Percentiles rank a stretch among this genome's conserved stretches.
Conservation (phyloP, 2,329 filamentous ascomycete genomes). For the Metarhizium sp. region DNA sequence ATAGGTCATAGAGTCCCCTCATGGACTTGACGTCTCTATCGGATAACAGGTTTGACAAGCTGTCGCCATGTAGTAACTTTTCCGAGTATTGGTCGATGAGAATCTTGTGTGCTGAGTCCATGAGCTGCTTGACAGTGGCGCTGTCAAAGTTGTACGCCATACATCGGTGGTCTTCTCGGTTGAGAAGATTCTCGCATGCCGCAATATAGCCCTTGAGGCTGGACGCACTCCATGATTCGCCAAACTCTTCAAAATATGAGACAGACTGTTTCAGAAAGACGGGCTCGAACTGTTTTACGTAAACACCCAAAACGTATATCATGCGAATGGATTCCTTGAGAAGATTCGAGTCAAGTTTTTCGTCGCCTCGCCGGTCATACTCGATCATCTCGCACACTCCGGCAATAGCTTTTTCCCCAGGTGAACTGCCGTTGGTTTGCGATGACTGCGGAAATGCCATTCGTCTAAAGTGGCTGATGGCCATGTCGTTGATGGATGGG, state of each 20-base stretch:
- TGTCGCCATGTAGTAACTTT: conserved; percentile 55
- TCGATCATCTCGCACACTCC: conserved; percentile 68
- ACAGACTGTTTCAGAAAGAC: conserved; percentile 59
- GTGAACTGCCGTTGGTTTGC: conserved; percentile 2
- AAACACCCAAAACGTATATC: conserved; percentile 77
- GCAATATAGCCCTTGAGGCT: conserved; percentile 68
- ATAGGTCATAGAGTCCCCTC: conserved; percentile 66
- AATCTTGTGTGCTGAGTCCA: conserved; percentile 62
- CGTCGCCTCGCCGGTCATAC: conserved; percentile 53
- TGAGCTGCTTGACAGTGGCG: conserved; percentile 69
- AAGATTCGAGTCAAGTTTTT: conserved; percentile 51
- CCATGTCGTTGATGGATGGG: conserved; percentile 71
- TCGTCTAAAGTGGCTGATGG: conserved; percentile 64
- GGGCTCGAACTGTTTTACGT: conserved; percentile 71
- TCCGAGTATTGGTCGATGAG: conserved; percentile 60
- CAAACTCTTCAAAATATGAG: conserved; percentile 60
- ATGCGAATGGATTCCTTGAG: conserved; percentile 70
- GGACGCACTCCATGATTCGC: conserved; percentile 51
- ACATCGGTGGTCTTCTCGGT: conserved; percentile 64
- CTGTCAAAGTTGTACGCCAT: conserved; percentile 74
- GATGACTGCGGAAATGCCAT: conserved; percentile 33
- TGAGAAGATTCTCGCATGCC: conserved; percentile 59
- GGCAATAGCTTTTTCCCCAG: conserved; percentile 25
- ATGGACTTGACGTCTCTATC: conserved; percentile 61
- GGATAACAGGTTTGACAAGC: conserved; percentile 64